phyloP scores from a whole-genome alignment of 148 eudicot species.

The Polygonum maritimum region DNA sequence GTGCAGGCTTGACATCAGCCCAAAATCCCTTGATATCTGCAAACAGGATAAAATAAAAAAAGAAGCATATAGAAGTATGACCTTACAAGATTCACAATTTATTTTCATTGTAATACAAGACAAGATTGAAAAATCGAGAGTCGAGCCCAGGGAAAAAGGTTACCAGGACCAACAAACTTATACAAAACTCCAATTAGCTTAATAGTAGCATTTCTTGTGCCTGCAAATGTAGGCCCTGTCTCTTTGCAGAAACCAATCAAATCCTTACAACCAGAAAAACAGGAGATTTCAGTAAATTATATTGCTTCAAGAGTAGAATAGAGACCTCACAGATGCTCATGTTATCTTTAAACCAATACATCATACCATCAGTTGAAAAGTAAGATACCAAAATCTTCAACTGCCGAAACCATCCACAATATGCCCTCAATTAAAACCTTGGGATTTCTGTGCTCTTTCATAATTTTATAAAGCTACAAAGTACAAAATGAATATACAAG shows the following conservation, averaged over 20 bases:
- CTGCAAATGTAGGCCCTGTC: conserved; percentile 86
- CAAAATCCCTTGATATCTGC: conserved; percentile 91
- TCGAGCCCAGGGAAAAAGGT: conserved; percentile 4
- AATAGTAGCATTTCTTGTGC: conserved; percentile 91
- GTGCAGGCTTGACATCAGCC: conserved; percentile 94
- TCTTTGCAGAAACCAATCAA: conserved; percentile 43
- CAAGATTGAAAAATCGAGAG: neutral
- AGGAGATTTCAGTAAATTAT: neutral
- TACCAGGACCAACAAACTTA: conserved; percentile 97
- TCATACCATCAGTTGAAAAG: conserved; percentile 70
- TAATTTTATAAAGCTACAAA: conserved; percentile 67
- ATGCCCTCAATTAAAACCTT: conserved; percentile 96
- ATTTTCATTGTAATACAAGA: neutral
- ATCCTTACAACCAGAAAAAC: conserved; percentile 25
- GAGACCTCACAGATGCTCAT: neutral
- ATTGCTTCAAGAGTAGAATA: neutral
- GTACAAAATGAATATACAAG: conserved; percentile 19
- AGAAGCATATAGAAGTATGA: neutral
- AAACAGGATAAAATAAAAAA: neutral
- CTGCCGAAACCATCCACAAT: conserved; percentile 90
- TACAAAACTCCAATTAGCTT: conserved; percentile 87
- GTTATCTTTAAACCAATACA: neutral
- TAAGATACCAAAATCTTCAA: conserved; percentile 90
- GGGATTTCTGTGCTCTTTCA: conserved; percentile 99
- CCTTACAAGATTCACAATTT: neutral